Percentiles rank a stretch among this genome's conserved stretches.
Conservation (phyloP, 176 grass and related monocot species). For the Musa beccarii region DNA sequence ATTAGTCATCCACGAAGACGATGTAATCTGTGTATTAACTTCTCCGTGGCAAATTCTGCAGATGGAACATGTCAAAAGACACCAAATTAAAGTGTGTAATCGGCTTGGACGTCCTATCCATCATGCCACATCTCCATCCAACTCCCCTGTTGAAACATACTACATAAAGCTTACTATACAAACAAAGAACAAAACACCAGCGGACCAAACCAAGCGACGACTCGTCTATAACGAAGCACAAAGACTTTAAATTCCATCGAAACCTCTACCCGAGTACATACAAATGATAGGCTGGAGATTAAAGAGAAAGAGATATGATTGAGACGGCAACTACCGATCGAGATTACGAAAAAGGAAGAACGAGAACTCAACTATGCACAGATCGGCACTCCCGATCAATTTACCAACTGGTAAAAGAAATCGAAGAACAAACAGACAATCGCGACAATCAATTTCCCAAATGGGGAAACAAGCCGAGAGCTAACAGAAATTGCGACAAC, state of each 20-base stretch:
- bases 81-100: neutral
- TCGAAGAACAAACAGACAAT: neutral
- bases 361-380: neutral
- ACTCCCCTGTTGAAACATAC: neutral
- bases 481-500: neutral
- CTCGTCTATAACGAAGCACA: neutral
- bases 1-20: neutral
- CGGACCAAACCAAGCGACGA: neutral
- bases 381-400: neutral
- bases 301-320: too few relatives aligned
- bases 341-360: neutral
- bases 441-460: neutral
- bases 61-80: neutral
- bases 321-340: too few relatives aligned
- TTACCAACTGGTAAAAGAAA: too few relatives aligned
- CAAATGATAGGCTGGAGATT: too few relatives aligned
- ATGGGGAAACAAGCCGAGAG: neutral
- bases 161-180: neutral
- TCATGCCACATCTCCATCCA: neutral
- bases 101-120: neutral
- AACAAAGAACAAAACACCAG: neutral
- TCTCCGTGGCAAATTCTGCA: neutral
- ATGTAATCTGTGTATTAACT: neutral
- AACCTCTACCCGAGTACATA: too few relatives aligned
- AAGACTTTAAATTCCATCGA: too few relatives aligned